Base-by-base conservation (phyloP, 345 rosid species). In the Euphorbia tirucalli region DNA sequence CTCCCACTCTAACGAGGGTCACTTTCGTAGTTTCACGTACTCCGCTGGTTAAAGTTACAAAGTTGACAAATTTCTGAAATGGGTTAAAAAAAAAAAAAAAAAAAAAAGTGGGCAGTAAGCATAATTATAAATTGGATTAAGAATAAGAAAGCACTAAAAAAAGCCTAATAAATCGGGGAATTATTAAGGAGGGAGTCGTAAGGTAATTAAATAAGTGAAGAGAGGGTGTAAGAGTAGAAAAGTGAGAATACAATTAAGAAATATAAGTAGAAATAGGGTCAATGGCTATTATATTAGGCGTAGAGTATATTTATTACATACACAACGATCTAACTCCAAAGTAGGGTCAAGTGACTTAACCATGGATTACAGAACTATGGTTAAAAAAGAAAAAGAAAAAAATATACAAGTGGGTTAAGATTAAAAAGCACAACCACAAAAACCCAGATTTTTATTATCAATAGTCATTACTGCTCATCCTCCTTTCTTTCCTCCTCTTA, bases 361-460 rank as follows among this genome's bases (percentile, higher is more conserved):
- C 80, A 61, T 61, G 7, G 73, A 72, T 66, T 46, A 72, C 68
- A 68, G 35, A 72, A 68, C 80, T 61, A 61, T 76, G 73, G 80
- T 77, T 77, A 69, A 75, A 69, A 75, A 16, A 30, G 0, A 25
- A 14, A 58, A n/a, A n/a, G n/a, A n/a, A n/a, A n/a, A 19, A 2
- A 13, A 59, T 14, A 43, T 61, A 44, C 65, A 69, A 35, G 56
- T 63, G 57, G 70, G 73, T 69, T 63, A 69, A 68, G 76, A 65
- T 72, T 77, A 72, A 77, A 58, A 54, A 72, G 80, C 60, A 77
- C 80, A 72, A 55, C 80, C 80, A 72, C 76, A 77, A 37, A 77
- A 66, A 41, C 46, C 41, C 61, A 44, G 80, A 72, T 66, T 77
- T 72, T 77, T 65, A 58, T 71, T 52, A 65, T 71, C 74, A 24